Base-by-base conservation (phyloP, 495 filamentous ascomycete genomes). In the Rhizodiscina lignyota region DNA sequence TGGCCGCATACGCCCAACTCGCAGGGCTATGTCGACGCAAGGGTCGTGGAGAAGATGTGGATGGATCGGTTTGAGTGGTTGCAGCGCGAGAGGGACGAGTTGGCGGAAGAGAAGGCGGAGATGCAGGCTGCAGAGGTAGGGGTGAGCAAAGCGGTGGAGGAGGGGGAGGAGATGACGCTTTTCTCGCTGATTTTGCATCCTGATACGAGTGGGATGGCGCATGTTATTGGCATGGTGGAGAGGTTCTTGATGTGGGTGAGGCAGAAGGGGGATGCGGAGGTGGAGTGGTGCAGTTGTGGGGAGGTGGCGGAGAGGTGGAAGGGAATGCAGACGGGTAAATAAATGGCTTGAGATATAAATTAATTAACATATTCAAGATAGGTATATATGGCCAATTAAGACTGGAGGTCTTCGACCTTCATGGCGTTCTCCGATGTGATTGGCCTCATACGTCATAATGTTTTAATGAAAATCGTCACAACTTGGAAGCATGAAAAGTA, bases 131-230 rank as follows among this genome's bases (percentile, higher is more conserved):
- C n/a, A n/a, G n/a, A n/a, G n/a, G n/a, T n/a, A n/a, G n/a, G n/a
- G n/a, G n/a, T n/a, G n/a, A n/a, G n/a, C n/a, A n/a, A n/a, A n/a
- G 38, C 15, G 48, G 50, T n/a, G 1, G 32, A 51, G 11, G 48
- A 36, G n/a, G 42, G 44, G 10, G 38, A 36, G 24, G 51, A 44
- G 34, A 37, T 47, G 35, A 41, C 50, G 27, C 49, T 70, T 2
- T 68, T 70, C 35, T 59, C 62, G 20, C 43, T 74, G 23, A 42
- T 70, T 13, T 46, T 70, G 56, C 70, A 74, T 50, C 68, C 70
- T 15, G 68, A 74, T 54, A 72, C 67, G 8, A 68, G 65, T 44
- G 70, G 70, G 5, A 74, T 70, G 68, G 62, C 69, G 19, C 69
- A 74, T 59, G 59, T 74, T 6, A 63, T 70, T 47, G 62, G 65